Percentiles rank a stretch among this genome's conserved stretches.
Evolutionary conservation across 495 filamentous ascomycete genomes (phyloP).

Genomic region (Cenococcum geophilum): DNA sequence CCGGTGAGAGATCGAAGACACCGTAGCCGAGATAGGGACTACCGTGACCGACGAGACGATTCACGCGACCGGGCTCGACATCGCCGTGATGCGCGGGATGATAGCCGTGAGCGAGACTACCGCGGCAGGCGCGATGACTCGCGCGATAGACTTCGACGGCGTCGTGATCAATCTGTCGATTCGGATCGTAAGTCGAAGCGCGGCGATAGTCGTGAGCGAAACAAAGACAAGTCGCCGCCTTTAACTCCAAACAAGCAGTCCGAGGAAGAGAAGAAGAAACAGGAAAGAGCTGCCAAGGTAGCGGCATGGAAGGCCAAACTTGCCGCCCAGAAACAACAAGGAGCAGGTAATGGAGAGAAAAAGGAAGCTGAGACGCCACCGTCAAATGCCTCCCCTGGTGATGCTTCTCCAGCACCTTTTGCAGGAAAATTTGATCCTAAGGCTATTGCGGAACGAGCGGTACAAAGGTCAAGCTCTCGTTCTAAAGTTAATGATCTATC

Average conservation of each 20-base stretch:
- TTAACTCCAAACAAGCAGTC: slow-evolving; percentile 47
- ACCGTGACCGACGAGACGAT: background rate
- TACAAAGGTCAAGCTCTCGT: slow-evolving; percentile 16
- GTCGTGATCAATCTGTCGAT: background rate
- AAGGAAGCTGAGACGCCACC: slow-evolving; percentile 10
- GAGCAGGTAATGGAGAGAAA: slow-evolving; percentile 63
- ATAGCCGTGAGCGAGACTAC: slow-evolving; percentile 61
- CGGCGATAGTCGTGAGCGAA: slow-evolving; percentile 10
- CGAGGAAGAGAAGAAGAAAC: slow-evolving; percentile 72
- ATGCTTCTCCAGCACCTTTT: slow-evolving; percentile 45
- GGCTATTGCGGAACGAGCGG: slow-evolving; percentile 68
- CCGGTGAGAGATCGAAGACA: background rate
- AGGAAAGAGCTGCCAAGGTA: slow-evolving; percentile 73
- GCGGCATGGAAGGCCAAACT: slow-evolving; percentile 92
- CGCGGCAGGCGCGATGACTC: slow-evolving; percentile 54
- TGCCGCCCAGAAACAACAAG: slow-evolving; percentile 62
- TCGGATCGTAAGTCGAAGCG: slow-evolving; percentile 2
- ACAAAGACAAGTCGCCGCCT: background rate
- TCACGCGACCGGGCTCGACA: background rate
- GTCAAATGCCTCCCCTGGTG: slow-evolving; percentile 9
- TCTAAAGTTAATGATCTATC: slow-evolving; percentile 33
- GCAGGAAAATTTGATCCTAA: slow-evolving; percentile 86
- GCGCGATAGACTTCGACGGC: slow-evolving; percentile 36
- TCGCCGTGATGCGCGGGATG: background rate
- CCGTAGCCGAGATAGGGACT: slow-evolving; percentile 3